These are phyloP conservation scores for Secale cereale DNA, from an alignment of 176 grass and related monocot genomes.

Conservation along the genomic window DNA sequence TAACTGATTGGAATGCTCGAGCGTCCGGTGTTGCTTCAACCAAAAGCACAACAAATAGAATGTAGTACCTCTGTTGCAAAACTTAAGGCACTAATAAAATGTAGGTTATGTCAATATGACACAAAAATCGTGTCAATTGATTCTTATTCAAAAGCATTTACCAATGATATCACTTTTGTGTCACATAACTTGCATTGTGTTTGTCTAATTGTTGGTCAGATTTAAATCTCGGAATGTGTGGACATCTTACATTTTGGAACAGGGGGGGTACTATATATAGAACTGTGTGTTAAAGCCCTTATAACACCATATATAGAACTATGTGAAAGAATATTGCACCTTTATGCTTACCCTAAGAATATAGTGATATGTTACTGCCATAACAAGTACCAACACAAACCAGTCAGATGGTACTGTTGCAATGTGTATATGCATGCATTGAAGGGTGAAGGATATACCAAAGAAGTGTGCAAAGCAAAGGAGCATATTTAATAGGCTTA, in stretches of 20 bases:
- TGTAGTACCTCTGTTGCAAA: background rate
- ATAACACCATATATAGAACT: no score
- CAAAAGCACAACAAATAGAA: conserved; percentile 6
- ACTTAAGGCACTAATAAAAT: background rate
- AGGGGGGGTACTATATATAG: background rate
- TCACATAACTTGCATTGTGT: background rate
- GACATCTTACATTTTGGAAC: background rate
- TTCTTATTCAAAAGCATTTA: background rate
- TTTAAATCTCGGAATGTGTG: background rate
- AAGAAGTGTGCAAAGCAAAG: background rate
- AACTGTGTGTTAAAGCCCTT: no score
- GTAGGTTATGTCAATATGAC: background rate
- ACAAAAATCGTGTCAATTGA: background rate
- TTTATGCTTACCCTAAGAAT: no score
- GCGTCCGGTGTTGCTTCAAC: background rate
- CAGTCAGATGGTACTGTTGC: background rate
- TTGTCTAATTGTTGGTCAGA: background rate
- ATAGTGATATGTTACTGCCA: background rate
- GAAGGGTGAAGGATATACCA: background rate
- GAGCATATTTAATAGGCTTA: background rate
- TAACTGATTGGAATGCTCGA: background rate
- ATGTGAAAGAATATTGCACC: no score
- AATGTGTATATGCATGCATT: background rate
- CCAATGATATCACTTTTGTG: background rate
- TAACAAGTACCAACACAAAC: conserved; percentile 16